phyloP scores from a whole-genome alignment of 129 eudicot species.

The Escallonia herrerae region DNA sequence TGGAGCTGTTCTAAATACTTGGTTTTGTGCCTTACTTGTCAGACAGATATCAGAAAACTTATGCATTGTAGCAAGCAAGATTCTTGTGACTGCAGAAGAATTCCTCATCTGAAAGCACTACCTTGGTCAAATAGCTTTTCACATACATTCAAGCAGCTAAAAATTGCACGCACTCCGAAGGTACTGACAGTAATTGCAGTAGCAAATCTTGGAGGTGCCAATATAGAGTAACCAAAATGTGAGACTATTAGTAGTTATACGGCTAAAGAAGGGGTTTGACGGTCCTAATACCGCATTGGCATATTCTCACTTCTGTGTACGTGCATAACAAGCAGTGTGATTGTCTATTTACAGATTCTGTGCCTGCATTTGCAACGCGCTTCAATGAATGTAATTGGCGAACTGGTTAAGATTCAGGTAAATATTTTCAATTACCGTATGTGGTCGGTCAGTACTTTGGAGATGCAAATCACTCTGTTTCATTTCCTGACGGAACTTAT shows the following conservation, averaged over 20 bases:
- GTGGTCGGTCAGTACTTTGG: too few species aligned
- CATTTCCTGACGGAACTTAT: too few species aligned
- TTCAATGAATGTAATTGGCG: slow-evolving; percentile 58
- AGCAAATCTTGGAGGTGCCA: too few species aligned
- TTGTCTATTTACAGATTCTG: slow-evolving; percentile 43
- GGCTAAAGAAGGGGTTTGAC: too few species aligned
- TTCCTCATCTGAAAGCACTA: slow-evolving; percentile 46
- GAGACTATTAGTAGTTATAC: too few species aligned
- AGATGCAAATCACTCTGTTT: too few species aligned
- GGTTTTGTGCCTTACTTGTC: slow-evolving; percentile 24
- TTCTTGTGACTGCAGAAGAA: slow-evolving; percentile 66
- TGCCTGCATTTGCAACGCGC: slow-evolving; percentile 88
- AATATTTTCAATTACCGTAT: too few species aligned
- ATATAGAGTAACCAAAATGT: too few species aligned
- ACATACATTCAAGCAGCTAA: slow-evolving; percentile 61
- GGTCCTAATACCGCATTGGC: too few species aligned
- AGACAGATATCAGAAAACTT: slow-evolving; percentile 53
- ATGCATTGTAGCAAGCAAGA: slow-evolving; percentile 55
- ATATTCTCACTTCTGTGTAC: too few species aligned
- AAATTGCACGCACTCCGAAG: slow-evolving; percentile 70
- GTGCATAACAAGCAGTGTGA: too few species aligned
- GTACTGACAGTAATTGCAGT: slow-evolving; percentile 17
- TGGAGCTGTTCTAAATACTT: too few species aligned
- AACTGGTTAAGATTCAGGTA: slow-evolving; percentile 69
- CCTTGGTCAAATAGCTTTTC: slow-evolving; percentile 87